Evolutionary conservation across 2,329 filamentous ascomycete genomes (phyloP), one percentile per base, ranked within the genome.

Genomic region (Alternaria postmessia): DNA sequence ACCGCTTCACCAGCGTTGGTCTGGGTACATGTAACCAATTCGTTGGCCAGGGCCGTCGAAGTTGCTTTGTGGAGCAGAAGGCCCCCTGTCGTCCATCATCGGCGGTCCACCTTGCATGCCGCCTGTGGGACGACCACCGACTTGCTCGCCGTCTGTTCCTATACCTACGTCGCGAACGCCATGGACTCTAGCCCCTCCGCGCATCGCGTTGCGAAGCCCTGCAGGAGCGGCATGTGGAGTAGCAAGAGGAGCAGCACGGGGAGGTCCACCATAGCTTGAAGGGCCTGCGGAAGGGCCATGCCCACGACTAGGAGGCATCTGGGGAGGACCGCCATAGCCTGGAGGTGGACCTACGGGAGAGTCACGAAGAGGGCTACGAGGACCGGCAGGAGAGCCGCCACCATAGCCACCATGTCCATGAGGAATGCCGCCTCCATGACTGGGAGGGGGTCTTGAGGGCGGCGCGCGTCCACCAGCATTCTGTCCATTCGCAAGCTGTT

Each of bases 201-300:
- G 46, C 46, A 48, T 48, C 4, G 46, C 32, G 46, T 49, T 49
- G 46, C 46, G 46, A 26, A 49, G 30, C 7, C 46, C 20, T 49
- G 32, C 30, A 8, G 46, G 46, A 12, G 46, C 30, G 30, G 46
- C 46, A 24, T 36, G 46, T 9, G 46, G 46, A 24, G 28, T 48
- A 48, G 46, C 18, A 30, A 24, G 11, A 39, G 36, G 43, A 56
- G 20, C 14, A 41, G 18, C 24, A 41, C 43, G 53, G 39, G 34
- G 42, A 34, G 43, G 12, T 11, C 18, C 18, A 36, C 46, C 32
- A 18, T 48, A 34, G 28, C 44, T 34, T 22, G 44, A 32, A 3
- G 44, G n/a, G 4, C 28, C 18, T 34, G 28, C n/a, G 14, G 26
- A 26, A 3, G 28, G n/a, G 38, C 38, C 38, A 12, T 8, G 1